Conservation (phyloP, 2,329 filamentous ascomycete species). For the Alternaria sp. region DNA sequence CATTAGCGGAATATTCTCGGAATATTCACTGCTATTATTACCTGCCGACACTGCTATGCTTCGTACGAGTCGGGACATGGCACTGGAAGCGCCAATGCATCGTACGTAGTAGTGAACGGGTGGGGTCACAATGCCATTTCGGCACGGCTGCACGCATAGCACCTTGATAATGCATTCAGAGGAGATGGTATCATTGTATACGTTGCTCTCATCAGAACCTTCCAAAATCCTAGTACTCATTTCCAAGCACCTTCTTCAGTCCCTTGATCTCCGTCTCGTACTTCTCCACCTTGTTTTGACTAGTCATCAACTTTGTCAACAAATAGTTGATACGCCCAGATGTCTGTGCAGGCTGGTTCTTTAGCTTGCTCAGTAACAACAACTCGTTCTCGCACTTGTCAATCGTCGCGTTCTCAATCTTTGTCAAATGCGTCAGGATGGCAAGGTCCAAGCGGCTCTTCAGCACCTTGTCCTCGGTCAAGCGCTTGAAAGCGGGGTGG, state of each 20-base stretch:
- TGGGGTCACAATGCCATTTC: background rate
- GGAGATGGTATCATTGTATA: slow-evolving; percentile 13
- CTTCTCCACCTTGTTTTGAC: slow-evolving; percentile 76
- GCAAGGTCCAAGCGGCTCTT: slow-evolving; percentile 73
- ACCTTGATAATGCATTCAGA: background rate
- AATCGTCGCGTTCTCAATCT: slow-evolving; percentile 76
- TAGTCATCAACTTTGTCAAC: slow-evolving; percentile 73
- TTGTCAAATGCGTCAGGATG: slow-evolving; percentile 72
- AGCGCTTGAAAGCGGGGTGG: slow-evolving; percentile 77
- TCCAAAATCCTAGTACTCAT: slow-evolving; percentile 52
- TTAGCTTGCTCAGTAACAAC: slow-evolving; percentile 72
- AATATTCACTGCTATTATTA: background rate
- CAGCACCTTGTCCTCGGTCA: slow-evolving; percentile 76
- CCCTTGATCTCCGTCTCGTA: slow-evolving; percentile 76
- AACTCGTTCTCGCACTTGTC: slow-evolving; percentile 83
- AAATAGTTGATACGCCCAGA: slow-evolving; percentile 74
- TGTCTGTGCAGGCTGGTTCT: slow-evolving; percentile 74
- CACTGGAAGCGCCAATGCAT: background rate
- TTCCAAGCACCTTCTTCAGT: slow-evolving; percentile 74
- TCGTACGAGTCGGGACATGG: background rate
- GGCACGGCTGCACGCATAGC: background rate
- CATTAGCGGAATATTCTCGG: background rate
- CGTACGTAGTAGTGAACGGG: background rate
- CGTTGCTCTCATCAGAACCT: background rate
- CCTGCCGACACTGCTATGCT: background rate